Evolutionary conservation across 441 rosid species (phyloP).

Genomic region (Erodium trifolium): DNA sequence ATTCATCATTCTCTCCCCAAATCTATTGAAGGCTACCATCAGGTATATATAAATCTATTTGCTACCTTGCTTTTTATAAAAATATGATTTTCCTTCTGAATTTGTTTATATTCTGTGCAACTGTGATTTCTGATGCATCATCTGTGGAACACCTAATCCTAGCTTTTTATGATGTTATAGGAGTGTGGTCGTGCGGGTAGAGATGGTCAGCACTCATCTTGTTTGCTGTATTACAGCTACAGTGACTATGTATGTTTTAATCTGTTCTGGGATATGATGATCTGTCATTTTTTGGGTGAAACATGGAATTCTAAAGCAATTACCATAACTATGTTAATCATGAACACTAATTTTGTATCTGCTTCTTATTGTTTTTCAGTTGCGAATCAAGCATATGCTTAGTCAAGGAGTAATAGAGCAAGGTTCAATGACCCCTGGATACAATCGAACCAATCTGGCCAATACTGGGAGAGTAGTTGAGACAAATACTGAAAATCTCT

Average conservation of each 20-base stretch:
- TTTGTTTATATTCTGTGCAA: slow-evolving; percentile 3
- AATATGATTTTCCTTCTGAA: slow-evolving; percentile 8
- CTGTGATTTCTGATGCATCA: not conserved
- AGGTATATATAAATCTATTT: slow-evolving; percentile 42
- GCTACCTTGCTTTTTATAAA: not conserved
- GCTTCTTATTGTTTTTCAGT: slow-evolving; percentile 37
- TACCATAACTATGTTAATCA: not conserved
- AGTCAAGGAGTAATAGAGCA: slow-evolving; percentile 77
- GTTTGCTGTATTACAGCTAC: slow-evolving; percentile 83
- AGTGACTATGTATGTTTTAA: slow-evolving; percentile 71
- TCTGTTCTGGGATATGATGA: not conserved
- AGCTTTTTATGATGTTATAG: slow-evolving; percentile 30
- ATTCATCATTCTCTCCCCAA: slow-evolving; percentile 96
- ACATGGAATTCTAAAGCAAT: not conserved
- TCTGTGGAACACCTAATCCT: slow-evolving; percentile 4
- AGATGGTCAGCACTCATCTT: slow-evolving; percentile 87
- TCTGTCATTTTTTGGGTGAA: not conserved
- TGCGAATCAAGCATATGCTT: slow-evolving; percentile 90
- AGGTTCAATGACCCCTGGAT: slow-evolving; percentile 50
- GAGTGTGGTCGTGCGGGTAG: slow-evolving; percentile 99
- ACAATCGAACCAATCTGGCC: slow-evolving; percentile 40
- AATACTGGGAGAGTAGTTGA: slow-evolving; percentile 67
- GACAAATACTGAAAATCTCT: slow-evolving; percentile 84
- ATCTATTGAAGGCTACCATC: slow-evolving; percentile 97
- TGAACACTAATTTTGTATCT: not conserved